Evolutionary conservation across 805 yeast species (phyloP), one percentile per base, ranked within the genome.

Genomic region (Metschnikowia cubensis): DNA sequence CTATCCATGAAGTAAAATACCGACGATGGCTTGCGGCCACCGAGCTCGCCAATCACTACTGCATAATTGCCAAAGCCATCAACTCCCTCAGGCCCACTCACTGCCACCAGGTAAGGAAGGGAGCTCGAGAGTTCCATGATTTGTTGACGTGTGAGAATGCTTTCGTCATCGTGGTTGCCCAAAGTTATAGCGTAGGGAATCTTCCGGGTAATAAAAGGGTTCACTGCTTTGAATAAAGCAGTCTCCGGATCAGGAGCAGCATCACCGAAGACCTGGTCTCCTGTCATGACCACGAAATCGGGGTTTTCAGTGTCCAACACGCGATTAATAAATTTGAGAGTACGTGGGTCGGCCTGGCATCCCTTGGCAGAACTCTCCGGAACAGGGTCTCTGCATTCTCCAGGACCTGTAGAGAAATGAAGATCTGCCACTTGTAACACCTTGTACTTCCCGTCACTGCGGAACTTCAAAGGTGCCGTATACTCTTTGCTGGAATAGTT

Each of bases 101-200:
- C 60, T 0, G 89, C 77, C 13, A 85, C 51, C 1, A 88, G 85
- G 63, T 75, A 87, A 0, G 98, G 99, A 45, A 92, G 68, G 1
- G 68, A 58, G 7, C 71, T 55, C 3, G 81, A 73, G 6, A 87
- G 60, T 2, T 73, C 60, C 81, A 90, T 85, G 38, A 89, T 60
- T 55, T 83, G 80, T 48, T 68, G 63, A 36, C 96, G 76, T 14
- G 72, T 53, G 50, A 89, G 58, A 3, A 84, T 77, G 0, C 96
- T 92, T 68, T 91, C 96, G 14, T 43, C 46, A 65, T 94, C 99
- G 64, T 94, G 99, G 65, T 94, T 94, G 0, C 99, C 99, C 73
- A 92, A 76, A 7, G 84, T 82, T 56, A 87, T 75, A 0, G 97
- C 92, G 73, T 80, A 94, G 3, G 98, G 97, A 7, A 91, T 85